Evolutionary conservation across 73 alveolate species (phyloP).

Genomic region (Symbiodinium natans): DNA sequence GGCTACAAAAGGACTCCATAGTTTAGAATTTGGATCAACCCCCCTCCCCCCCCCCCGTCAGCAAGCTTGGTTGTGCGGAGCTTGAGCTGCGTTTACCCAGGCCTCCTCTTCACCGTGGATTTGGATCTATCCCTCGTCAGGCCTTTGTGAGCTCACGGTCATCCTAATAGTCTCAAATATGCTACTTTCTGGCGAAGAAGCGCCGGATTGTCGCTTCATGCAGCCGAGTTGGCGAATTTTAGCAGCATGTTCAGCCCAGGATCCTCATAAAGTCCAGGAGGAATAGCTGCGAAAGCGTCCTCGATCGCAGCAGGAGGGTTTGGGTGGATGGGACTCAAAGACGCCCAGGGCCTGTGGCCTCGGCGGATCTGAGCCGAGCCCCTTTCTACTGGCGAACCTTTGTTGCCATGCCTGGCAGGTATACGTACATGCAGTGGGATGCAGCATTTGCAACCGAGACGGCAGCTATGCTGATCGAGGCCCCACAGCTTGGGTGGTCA

Average conservation of each 20-base stretch:
- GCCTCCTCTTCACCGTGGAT: slow-evolving; percentile 70
- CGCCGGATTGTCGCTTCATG: too few relatives aligned
- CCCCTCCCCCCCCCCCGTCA: too few relatives aligned
- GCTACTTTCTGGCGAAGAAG: background rate
- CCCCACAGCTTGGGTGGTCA: too few relatives aligned
- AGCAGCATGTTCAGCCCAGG: too few relatives aligned
- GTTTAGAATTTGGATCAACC: too few relatives aligned
- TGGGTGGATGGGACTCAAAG: background rate
- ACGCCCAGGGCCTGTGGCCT: background rate
- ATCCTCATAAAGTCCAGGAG: too few relatives aligned
- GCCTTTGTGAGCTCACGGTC: background rate
- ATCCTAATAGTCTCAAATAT: background rate
- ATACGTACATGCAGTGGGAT: slow-evolving; percentile 61
- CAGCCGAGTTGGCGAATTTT: too few relatives aligned
- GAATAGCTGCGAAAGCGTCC: too few relatives aligned
- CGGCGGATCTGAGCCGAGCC: background rate
- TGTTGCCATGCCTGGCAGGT: background rate
- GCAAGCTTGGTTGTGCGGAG: background rate
- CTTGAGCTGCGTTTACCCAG: slow-evolving; percentile 2
- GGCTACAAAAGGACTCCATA: too few relatives aligned
- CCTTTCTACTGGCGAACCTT: background rate
- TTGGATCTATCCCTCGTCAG: slow-evolving; percentile 79
- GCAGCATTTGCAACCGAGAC: slow-evolving; percentile 22
- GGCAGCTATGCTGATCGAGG: slow-evolving; percentile 65
- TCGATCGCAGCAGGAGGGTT: background rate